Evolutionary conservation across 306 rosid species (phyloP), one percentile per base, ranked within the genome.

Genomic region (Sechiopsis laciniata): DNA sequence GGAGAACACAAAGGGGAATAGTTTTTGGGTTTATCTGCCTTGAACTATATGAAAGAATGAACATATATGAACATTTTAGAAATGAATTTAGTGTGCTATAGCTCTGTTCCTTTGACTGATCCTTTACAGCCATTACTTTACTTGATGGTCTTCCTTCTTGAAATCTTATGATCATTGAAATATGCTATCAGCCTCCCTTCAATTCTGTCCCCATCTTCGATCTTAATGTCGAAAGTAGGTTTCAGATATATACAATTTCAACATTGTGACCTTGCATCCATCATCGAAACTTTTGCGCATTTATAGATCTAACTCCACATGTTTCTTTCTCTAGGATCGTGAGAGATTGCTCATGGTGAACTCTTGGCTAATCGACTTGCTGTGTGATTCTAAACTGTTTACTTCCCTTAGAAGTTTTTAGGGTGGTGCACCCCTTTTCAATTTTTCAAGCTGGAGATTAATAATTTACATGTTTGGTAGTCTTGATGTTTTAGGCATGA

Each of bases 251-350:
- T 67, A 24, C 4, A 69, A 14, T 69, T 24, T 21, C 35, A 12
- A 12, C 37, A 50, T 46, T 50, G 73, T 51, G 21, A 48, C 73
- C 57, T 68, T 68, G 73, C 57, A 21, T 48, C 73, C 37, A 50
- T 48, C 73, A 50, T 21, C 73, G 9, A 42, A 68, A 13, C 57
- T 66, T 66, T 66, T 66, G n/a, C 10, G 2, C 72, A 32, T 45
- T 42, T 68, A 48, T 68, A 48, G 46, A 48, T 68, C 74, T 70
- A 70, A 70, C 59, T 51, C 74, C 22, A 48, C 73, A 10, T 75
- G 83, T 84, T 87, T 83, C 83, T 82, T 85, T 82, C 87, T 88
- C 81, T 86, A 87, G 92, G 96, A 81, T 80, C 86, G 84, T 88
- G 88, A 90, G 84, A 78, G 84, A 79, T 84, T 84, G 87, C 90